These are phyloP conservation scores for Oryza officinalis DNA, from an alignment of 176 grass and related monocot genomes.

Conservation along the genomic window DNA sequence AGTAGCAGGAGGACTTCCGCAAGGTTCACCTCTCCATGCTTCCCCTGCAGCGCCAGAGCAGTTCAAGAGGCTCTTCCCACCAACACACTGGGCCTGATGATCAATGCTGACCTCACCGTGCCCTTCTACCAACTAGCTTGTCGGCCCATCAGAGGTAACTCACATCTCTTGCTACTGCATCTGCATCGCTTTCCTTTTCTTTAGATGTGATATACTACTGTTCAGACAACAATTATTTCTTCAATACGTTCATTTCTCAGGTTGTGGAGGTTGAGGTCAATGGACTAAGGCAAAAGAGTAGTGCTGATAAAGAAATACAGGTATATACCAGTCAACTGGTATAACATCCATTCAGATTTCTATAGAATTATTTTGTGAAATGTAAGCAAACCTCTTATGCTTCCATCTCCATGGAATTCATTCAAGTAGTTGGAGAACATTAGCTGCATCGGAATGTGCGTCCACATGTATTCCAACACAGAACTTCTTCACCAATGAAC, in stretches of 20 bases:
- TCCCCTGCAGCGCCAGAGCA: no score
- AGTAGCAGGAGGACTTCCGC: no score
- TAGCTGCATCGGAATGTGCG: slow-evolving; percentile 86
- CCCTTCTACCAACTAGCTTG: no score
- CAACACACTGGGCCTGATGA: no score
- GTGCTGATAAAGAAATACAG: slow-evolving; percentile 83
- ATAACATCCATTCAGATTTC: not conserved
- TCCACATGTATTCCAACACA: slow-evolving; percentile 59
- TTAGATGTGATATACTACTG: no score
- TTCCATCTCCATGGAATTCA: not conserved
- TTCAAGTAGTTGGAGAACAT: slow-evolving; percentile 78
- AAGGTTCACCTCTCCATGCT: no score
- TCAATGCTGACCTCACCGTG: no score
- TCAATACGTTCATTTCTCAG: not conserved
- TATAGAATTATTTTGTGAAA: not conserved
- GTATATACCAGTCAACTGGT: not conserved
- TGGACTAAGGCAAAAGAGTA: slow-evolving; percentile 63
- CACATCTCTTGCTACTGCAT: no score
- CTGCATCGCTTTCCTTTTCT: no score
- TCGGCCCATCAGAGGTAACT: no score
- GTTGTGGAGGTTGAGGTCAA: slow-evolving; percentile 70
- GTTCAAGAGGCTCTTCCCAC: no score
- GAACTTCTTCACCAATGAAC: no score
- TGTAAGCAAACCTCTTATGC: not conserved
- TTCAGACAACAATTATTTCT: not conserved